These are phyloP conservation scores for Ophiocordyceps unilateralis DNA, from an alignment of 2,329 filamentous ascomycete genomes.

Conservation along the genomic window DNA sequence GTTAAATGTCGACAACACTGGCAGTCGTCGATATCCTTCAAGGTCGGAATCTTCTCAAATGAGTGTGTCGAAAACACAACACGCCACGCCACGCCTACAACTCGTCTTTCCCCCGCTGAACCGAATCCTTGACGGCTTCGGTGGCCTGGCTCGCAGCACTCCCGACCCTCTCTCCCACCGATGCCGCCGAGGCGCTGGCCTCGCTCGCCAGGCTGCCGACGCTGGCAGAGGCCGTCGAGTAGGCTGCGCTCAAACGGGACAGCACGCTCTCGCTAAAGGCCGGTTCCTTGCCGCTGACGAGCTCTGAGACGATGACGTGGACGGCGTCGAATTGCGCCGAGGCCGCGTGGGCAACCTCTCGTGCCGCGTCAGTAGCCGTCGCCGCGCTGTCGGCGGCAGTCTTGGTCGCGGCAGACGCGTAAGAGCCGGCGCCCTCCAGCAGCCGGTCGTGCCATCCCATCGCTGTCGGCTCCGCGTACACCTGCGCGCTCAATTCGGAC, in stretches of 20 bases:
- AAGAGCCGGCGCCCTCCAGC: constrained; percentile 32
- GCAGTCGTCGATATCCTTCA: no score
- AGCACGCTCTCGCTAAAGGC: constrained; percentile 70
- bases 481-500: constrained; percentile 46
- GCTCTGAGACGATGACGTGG: constrained; percentile 56
- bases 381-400: constrained; percentile 19
- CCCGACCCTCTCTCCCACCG: constrained; percentile 16
- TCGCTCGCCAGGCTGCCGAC: constrained; percentile 24
- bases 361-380: constrained; percentile 33
- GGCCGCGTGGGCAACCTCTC: constrained; percentile 29
- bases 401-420: constrained; percentile 34
- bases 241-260: constrained; percentile 51
- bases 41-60: no score
- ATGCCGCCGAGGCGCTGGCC: constrained; percentile 15
- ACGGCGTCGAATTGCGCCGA: constrained; percentile 53
- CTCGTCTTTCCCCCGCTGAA: constrained; percentile 21
- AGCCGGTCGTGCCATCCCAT: constrained; percentile 37
- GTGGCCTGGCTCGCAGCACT: constrained; percentile 22
- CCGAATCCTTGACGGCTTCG: constrained; percentile 23
- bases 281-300: constrained; percentile 61
- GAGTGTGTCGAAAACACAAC: no score
- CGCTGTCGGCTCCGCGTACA: constrained; percentile 49
- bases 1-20: no score
- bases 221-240: constrained; percentile 47
- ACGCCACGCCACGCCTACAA: constrained; percentile 19